A percentile compares a stretch with the other conserved stretches of the same genome.
Conservation (phyloP, 2,329 filamentous ascomycete genomes). For the Lasiodiplodia theobromae region DNA sequence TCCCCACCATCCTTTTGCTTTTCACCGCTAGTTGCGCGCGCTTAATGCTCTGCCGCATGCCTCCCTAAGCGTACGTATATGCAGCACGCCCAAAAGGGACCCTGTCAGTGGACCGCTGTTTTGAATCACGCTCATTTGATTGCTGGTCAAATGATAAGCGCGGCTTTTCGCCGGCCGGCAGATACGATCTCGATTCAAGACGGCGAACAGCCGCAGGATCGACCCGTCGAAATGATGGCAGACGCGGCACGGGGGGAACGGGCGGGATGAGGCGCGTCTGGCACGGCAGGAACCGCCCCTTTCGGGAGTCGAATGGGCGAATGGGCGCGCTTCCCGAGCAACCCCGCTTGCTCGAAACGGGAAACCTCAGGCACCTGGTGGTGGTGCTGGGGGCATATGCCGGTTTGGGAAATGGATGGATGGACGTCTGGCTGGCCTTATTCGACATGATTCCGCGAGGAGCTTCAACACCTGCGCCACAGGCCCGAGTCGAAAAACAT, state of each 20-base stretch:
- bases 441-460: neutral
- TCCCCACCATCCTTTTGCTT: neutral
- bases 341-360: neutral
- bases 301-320: neutral
- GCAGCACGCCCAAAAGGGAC: neutral
- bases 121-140: neutral
- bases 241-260: slow-evolving; percentile 1
- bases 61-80: neutral
- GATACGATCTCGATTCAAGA: neutral
- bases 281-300: slow-evolving; percentile 11
- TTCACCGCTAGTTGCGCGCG: slow-evolving; percentile 13
- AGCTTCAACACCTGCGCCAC: neutral
- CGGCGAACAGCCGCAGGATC: neutral
- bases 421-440: neutral
- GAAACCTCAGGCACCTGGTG: neutral
- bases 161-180: neutral
- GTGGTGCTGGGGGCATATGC: too few species aligned
- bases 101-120: neutral
- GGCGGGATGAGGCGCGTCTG: slow-evolving; percentile 4
- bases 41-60: neutral
- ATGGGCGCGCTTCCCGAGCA: neutral
- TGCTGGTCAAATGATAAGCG: neutral
- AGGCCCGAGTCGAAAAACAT: neutral
- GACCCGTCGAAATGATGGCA: slow-evolving; percentile 4
- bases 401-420: neutral